phyloP scores from a whole-genome alignment of 1,139 yeast species.

The Candida sp. region DNA sequence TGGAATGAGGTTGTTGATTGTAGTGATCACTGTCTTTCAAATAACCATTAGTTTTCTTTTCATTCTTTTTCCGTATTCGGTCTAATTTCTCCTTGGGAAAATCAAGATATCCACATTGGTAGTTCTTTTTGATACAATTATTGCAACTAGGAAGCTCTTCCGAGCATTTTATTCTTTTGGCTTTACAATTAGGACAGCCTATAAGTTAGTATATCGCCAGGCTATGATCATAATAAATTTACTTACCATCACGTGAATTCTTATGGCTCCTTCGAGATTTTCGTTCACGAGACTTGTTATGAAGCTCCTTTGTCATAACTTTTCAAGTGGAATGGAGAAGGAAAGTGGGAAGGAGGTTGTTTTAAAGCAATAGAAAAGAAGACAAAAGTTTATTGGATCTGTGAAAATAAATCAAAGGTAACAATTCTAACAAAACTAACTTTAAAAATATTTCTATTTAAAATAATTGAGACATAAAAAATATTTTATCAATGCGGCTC shows the following conservation, averaged over 20 bases:
- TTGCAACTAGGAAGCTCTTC: slow-evolving; percentile 43
- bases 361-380: not conserved
- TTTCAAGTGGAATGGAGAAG: not conserved
- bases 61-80: slow-evolving; percentile 30
- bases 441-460: too few relatives aligned
- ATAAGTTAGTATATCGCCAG: slow-evolving; percentile 5
- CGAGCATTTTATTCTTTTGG: slow-evolving; percentile 41
- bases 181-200: slow-evolving; percentile 44
- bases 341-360: not conserved
- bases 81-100: slow-evolving; percentile 37
- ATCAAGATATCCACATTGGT: slow-evolving; percentile 43
- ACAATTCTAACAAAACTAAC: not conserved
- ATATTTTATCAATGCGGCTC: not conserved
- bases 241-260: slow-evolving; percentile 41
- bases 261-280: slow-evolving; percentile 44
- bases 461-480: not conserved
- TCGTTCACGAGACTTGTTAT: slow-evolving; percentile 17
- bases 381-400: too few relatives aligned
- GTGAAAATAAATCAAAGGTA: not conserved
- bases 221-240: not conserved
- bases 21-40: not conserved
- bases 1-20: not conserved
- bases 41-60: slow-evolving; percentile 11
- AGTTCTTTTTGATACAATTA: slow-evolving; percentile 36
- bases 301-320: not conserved